These are phyloP conservation scores for Phytophthora tubulina DNA, from an alignment of 352 stramenopile genomes.

Conservation along the genomic window DNA sequence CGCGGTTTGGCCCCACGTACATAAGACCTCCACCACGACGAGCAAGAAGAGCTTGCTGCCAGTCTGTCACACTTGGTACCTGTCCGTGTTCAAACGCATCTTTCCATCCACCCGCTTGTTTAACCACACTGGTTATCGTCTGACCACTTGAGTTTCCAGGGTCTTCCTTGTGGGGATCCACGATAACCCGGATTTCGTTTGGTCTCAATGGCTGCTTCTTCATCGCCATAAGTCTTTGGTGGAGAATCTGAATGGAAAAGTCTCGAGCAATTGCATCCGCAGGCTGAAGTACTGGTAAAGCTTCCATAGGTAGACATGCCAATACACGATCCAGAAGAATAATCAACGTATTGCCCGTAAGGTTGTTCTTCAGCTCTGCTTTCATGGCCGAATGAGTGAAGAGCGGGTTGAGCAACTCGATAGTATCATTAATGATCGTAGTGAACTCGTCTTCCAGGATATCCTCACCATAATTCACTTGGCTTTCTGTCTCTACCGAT, in stretches of 20 bases:
- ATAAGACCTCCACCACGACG: slow-evolving; percentile 68
- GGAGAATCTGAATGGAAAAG: slow-evolving; percentile 77
- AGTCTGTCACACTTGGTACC: slow-evolving; percentile 71
- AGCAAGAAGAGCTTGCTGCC: slow-evolving; percentile 69
- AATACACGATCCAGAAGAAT: slow-evolving; percentile 69
- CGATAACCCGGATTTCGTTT: slow-evolving; percentile 71
- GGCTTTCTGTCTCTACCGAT: slow-evolving; percentile 7
- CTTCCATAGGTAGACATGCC: slow-evolving; percentile 62
- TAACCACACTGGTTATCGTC: slow-evolving; percentile 56
- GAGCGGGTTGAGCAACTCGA: slow-evolving; percentile 57
- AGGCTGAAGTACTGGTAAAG: slow-evolving; percentile 51
- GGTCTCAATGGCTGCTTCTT: slow-evolving; percentile 65
- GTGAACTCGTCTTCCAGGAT: slow-evolving; percentile 65
- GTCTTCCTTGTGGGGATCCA: slow-evolving; percentile 74
- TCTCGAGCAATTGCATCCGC: slow-evolving; percentile 69
- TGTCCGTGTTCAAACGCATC: slow-evolving; percentile 69
- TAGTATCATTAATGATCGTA: slow-evolving; percentile 53
- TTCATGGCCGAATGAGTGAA: slow-evolving; percentile 63
- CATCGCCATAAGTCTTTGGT: slow-evolving; percentile 56
- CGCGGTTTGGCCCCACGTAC: slow-evolving; percentile 78
- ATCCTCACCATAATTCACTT: slow-evolving; percentile 36
- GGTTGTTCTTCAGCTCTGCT: slow-evolving; percentile 50
- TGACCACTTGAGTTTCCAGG: slow-evolving; percentile 40
- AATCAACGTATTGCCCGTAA: slow-evolving; percentile 53
- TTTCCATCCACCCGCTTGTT: slow-evolving; percentile 64